A percentile compares a stretch with the other conserved stretches of the same genome.
Evolutionary conservation across 495 filamentous ascomycete species (phyloP).

Genomic region (Thermothielavioides terrestris): DNA sequence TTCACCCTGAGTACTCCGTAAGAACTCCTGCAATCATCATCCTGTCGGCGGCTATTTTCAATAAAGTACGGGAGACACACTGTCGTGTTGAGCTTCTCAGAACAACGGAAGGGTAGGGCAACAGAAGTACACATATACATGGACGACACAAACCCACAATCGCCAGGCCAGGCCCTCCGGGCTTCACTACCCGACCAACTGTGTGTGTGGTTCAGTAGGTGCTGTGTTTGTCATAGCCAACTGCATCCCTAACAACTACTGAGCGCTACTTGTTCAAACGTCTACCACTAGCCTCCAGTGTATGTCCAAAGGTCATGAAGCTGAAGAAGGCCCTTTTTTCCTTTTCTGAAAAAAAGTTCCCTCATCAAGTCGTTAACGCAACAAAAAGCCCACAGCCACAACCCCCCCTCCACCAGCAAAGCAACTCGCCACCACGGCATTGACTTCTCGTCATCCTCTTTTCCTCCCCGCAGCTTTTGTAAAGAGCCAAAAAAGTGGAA

Average conservation of each 20-base stretch:
- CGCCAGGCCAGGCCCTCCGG: too few species aligned
- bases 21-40: too few species aligned
- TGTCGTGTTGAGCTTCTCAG: too few species aligned
- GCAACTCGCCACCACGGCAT: constrained; percentile 7
- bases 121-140: too few species aligned
- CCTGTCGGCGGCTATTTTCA: too few species aligned
- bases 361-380: constrained; percentile 31
- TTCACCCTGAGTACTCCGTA: too few species aligned
- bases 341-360: constrained; percentile 19
- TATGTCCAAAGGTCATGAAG: constrained; percentile 2
- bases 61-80: too few species aligned
- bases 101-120: too few species aligned
- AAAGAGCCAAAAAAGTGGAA: constrained; percentile 24
- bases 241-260: neutral
- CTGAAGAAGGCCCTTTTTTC: constrained; percentile 29
- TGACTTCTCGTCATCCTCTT: constrained; percentile 8
- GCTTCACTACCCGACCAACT: too few species aligned
- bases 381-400: constrained; percentile 26
- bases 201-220: too few species aligned
- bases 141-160: too few species aligned
- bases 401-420: constrained; percentile 8
- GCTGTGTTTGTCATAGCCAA: neutral
- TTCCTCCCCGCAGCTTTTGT: constrained; percentile 17
- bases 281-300: constrained; percentile 4
- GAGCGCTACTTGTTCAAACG: too few species aligned